A percentile compares a stretch with the other conserved stretches of the same genome.
Evolutionary conservation across 352 stramenopile genomes (phyloP).

Genomic region (Globisporangium solare): DNA sequence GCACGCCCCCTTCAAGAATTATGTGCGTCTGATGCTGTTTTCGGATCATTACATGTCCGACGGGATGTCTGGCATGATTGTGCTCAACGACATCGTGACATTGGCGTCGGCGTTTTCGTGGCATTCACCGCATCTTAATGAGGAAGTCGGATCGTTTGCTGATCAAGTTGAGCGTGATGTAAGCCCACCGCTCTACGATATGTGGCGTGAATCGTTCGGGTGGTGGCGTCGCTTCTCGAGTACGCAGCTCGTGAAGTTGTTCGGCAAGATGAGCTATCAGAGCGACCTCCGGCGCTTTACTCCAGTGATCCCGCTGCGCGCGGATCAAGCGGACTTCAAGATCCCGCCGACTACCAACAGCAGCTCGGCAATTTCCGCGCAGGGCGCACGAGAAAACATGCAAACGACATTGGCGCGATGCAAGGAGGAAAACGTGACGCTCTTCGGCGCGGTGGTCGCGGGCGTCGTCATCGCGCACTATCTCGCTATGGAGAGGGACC

Average conservation of each 20-base stretch:
- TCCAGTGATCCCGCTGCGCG: neutral
- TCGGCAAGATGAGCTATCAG: constrained; percentile 16
- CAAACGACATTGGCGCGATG: constrained; percentile 1
- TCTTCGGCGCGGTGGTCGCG: constrained; percentile 3
- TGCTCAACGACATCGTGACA: constrained; percentile 34
- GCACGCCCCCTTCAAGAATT: constrained; percentile 23
- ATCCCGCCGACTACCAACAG: constrained; percentile 1
- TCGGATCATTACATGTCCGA: constrained; percentile 46
- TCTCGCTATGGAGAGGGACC: neutral
- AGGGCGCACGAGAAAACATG: constrained; percentile 7
- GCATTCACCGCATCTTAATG: no score
- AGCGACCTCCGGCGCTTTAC: constrained; percentile 5
- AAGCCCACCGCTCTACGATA: constrained; percentile 24
- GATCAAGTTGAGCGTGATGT: constrained; percentile 5
- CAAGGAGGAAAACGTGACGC: constrained; percentile 5
- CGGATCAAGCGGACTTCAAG: neutral
- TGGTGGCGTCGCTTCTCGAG: constrained; percentile 17
- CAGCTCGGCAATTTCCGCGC: constrained; percentile 4
- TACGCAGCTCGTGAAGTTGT: constrained; percentile 16
- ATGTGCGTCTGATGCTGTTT: constrained; percentile 34
- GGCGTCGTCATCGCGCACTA: neutral
- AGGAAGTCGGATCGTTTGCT: no score
- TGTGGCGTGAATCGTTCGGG: constrained; percentile 19
- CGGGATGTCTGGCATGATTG: constrained; percentile 26
- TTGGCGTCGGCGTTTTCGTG: constrained; percentile 14